These are phyloP conservation scores for Exophiala lecanii-corni DNA, from an alignment of 2,329 filamentous ascomycete species.

Conservation along the genomic window DNA sequence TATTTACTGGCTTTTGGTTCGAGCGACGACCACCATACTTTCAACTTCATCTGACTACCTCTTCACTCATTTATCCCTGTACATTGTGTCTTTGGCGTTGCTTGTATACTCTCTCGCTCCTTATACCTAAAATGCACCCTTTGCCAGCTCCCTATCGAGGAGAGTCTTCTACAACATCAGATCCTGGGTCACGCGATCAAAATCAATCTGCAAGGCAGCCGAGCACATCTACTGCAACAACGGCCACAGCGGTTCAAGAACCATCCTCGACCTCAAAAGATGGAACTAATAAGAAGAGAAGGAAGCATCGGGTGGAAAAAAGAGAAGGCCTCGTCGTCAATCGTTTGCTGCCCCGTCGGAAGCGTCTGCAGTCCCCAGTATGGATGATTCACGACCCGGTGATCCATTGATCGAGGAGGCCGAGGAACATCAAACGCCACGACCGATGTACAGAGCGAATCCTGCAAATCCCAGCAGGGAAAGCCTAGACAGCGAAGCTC, in stretches of 20 bases:
- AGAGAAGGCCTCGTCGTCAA: slow-evolving; percentile 69
- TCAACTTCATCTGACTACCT: too few relatives aligned
- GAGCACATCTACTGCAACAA: neutral
- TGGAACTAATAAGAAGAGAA: slow-evolving; percentile 51
- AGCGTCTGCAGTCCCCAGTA: slow-evolving; percentile 39
- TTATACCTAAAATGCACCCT: slow-evolving; percentile 26
- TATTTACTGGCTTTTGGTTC: too few relatives aligned
- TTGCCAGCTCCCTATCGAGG: slow-evolving; percentile 23
- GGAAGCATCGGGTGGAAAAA: slow-evolving; percentile 74
- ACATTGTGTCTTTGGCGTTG: too few relatives aligned
- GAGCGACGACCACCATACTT: too few relatives aligned
- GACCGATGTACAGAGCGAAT: slow-evolving; percentile 50
- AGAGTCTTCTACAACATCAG: slow-evolving; percentile 4
- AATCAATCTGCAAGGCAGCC: neutral
- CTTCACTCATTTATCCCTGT: too few relatives aligned
- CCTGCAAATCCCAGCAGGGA: slow-evolving; percentile 67
- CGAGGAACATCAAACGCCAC: slow-evolving; percentile 26
- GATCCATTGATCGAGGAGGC: slow-evolving; percentile 30
- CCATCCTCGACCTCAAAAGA: neutral
- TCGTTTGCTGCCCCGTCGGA: slow-evolving; percentile 64
- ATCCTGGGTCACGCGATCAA: slow-evolving; percentile 15
- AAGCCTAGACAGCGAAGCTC: slow-evolving; percentile 81
- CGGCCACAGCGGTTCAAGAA: neutral
- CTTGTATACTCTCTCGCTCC: too few relatives aligned
- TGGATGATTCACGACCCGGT: slow-evolving; percentile 31